Conservation (phyloP, 2,329 filamentous ascomycete genomes). For the Colletotrichum ledebouriae region DNA sequence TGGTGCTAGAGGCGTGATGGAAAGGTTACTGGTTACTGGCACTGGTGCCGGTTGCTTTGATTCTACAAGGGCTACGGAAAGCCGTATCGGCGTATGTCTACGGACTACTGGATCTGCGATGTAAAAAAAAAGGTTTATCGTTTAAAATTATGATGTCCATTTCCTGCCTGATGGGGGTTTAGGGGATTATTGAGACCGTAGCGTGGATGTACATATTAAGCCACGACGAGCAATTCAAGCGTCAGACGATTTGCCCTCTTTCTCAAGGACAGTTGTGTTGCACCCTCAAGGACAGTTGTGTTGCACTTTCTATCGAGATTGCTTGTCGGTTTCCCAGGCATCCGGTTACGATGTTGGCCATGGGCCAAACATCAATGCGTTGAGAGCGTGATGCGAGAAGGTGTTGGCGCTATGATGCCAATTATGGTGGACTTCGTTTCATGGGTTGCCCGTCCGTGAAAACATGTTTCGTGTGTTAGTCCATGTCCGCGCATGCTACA, state of each 20-base stretch:
- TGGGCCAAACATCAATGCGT: background rate
- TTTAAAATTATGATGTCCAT: background rate
- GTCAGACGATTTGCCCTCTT: conserved; percentile 15
- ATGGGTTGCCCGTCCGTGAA: conserved; percentile 29
- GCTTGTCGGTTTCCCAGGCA: background rate
- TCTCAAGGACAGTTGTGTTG: no score
- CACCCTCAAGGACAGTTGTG: no score
- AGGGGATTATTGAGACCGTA: conserved; percentile 12
- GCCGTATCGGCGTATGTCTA: background rate
- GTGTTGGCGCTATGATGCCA: conserved; percentile 31
- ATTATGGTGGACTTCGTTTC: conserved; percentile 25
- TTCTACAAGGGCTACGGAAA: conserved; percentile 16
- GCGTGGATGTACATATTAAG: conserved; percentile 28
- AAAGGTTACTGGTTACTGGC: conserved; percentile 13
- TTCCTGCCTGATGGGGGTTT: conserved; percentile 1
- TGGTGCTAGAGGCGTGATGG: conserved; percentile 9
- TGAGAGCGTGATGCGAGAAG: conserved; percentile 5
- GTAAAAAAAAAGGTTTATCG: background rate
- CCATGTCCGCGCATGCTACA: conserved; percentile 1
- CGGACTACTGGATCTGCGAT: conserved; percentile 1
- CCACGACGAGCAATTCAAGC: conserved; percentile 27
- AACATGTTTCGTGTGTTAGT: conserved; percentile 37
- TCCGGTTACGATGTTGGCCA: background rate
- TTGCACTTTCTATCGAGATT: background rate
- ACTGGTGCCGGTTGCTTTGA: conserved; percentile 30